Base-by-base conservation (phyloP, 345 rosid species). In the Dipteronia sinensis region DNA sequence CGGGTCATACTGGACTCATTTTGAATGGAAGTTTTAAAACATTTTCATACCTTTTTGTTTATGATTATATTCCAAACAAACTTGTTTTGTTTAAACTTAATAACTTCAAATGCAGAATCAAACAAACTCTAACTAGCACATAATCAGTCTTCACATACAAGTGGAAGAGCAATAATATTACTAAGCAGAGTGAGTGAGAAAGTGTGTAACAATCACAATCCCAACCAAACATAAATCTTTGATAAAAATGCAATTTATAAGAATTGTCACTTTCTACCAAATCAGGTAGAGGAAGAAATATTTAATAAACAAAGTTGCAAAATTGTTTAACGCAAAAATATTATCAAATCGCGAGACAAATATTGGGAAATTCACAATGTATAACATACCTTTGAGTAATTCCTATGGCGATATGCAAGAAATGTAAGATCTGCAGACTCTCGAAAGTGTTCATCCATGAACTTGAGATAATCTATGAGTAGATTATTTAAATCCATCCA, bases 381-480 rank as follows among this genome's bases (percentile, higher is more conserved):
- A 79, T 59, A 55, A 65, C 89, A 81, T 89, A 92, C 99, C 82
- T 96, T 96, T 65, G 98, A 91, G 86, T 94, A 96, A 86, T 92
- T 96, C 89, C 98, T 88, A 72, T 96, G 97, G 76, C 98, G 97
- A 83, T 96, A 96, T 16, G 98, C 98, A 71, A 96, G 97, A 85
- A 87, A 94, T 23, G 99, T 94, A 71, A 96, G 98, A 85, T 96
- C 99, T 76, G 98, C 97, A 19, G 97, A 96, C 86, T 96, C 99
- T 83, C 93, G 87, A 64, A 92, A 89, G 87, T 96, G 95, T 71
- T 96, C 99, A 90, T 96, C 99, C 98, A 94, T 94, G 87, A 94
- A 96, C 87, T 87, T 90, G 74, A 94, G 93, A 75, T 96, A 96
- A 86, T 96, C 98, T 86, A 87, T 89, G 56, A 96, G 88, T 79